These are phyloP conservation scores for Rhizophagus sp. DNA, from an alignment of 192 early-diverging fungal genomes.

Conservation along the genomic window DNA sequence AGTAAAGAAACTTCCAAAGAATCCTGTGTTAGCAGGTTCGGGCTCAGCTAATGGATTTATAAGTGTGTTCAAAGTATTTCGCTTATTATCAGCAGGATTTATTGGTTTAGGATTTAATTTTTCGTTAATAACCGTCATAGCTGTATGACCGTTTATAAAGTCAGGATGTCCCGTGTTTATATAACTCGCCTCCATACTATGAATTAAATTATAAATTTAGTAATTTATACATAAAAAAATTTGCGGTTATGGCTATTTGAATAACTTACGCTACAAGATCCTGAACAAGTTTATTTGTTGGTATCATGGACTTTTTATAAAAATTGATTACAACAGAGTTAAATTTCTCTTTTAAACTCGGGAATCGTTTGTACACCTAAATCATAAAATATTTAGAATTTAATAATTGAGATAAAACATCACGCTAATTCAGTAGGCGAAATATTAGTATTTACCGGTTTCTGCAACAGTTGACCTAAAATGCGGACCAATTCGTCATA, in stretches of 20 bases:
- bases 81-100: conserved; percentile 41
- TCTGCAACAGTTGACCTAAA: conserved; percentile 86
- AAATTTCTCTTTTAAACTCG: conserved; percentile 88
- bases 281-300: conserved; percentile 92
- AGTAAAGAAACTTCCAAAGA: conserved; percentile 98
- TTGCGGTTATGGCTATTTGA: not conserved
- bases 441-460: conserved; percentile 57
- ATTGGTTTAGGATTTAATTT: conserved; percentile 71
- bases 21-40: conserved; percentile 61
- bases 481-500: conserved; percentile 99
- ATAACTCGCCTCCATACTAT: conserved; percentile 90
- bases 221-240: not conserved
- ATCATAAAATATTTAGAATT: not conserved
- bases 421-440: not conserved
- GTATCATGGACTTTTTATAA: conserved; percentile 86
- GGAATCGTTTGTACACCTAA: conserved; percentile 94
- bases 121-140: conserved; percentile 90
- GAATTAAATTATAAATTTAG: not conserved
- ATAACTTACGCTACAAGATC: conserved; percentile 81
- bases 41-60: conserved; percentile 31
- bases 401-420: not conserved
- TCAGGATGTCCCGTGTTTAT: conserved; percentile 99
- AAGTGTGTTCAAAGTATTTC: conserved; percentile 35
- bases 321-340: conserved; percentile 92
- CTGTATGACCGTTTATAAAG: conserved; percentile 96